phyloP scores from a whole-genome alignment of 2,329 filamentous ascomycete genomes.

The Cladosporium colombiae region DNA sequence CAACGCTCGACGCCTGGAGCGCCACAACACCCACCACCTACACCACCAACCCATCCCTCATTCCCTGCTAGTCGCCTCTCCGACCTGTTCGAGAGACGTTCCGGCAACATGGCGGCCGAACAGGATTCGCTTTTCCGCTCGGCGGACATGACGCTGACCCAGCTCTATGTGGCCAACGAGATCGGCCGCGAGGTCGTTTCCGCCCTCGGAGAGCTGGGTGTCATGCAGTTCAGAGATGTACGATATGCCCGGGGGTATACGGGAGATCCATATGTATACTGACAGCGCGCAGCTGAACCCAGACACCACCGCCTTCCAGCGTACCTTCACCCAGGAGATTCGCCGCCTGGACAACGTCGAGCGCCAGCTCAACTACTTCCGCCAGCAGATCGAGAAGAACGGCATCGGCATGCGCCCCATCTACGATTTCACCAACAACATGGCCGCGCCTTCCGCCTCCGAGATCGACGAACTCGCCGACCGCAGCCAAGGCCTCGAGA shows the following conservation, averaged over 20 bases:
- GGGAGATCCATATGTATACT: slow-evolving; percentile 20
- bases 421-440: slow-evolving; percentile 79
- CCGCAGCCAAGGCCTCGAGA: slow-evolving; percentile 87
- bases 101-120: slow-evolving; percentile 54
- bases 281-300: slow-evolving; percentile 72
- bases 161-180: slow-evolving; percentile 99
- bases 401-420: slow-evolving; percentile 83
- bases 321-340: slow-evolving; percentile 97
- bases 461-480: slow-evolving; percentile 97
- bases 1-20: slow-evolving; percentile 11
- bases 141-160: slow-evolving; percentile 99
- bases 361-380: slow-evolving; percentile 94
- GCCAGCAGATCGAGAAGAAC: slow-evolving; percentile 91
- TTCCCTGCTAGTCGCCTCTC: slow-evolving; percentile 14
- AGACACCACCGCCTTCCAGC: slow-evolving; percentile 89
- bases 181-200: slow-evolving; percentile 97
- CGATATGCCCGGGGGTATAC: slow-evolving; percentile 35
- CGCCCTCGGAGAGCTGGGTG: slow-evolving; percentile 89
- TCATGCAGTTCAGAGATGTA: slow-evolving; percentile 97
- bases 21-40: neutral
- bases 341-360: slow-evolving; percentile 97
- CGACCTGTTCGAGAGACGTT: slow-evolving; percentile 9
- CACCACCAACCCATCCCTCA: slow-evolving; percentile 6
- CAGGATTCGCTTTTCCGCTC: slow-evolving; percentile 98
- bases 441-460: slow-evolving; percentile 83